phyloP scores from a whole-genome alignment of 768 basidiomycete genomes.

The Amanita fuliginea region DNA sequence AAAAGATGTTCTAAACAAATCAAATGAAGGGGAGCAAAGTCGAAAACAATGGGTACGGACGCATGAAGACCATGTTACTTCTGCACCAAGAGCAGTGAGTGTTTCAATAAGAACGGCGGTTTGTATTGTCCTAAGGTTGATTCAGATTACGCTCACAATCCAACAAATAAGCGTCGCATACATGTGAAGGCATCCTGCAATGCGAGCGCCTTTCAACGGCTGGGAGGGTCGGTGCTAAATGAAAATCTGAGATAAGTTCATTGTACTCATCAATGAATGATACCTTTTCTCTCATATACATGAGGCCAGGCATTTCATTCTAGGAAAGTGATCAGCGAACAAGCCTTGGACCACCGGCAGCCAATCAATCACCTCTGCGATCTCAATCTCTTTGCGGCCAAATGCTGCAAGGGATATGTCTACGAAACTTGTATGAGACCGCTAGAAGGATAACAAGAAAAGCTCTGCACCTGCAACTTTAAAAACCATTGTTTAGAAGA shows the following conservation, averaged over 20 bases:
- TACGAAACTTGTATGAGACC: slow-evolving; percentile 17
- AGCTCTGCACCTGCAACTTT: slow-evolving; percentile 70
- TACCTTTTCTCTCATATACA: slow-evolving; percentile 86
- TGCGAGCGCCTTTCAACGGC: slow-evolving; percentile 90
- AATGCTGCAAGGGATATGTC: slow-evolving; percentile 97
- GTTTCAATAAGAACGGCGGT: slow-evolving; percentile 99
- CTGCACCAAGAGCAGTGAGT: slow-evolving; percentile 86
- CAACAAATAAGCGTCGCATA: slow-evolving; percentile 22
- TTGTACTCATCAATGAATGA: background rate
- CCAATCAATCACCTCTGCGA: slow-evolving; percentile 74
- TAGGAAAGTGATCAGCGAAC: slow-evolving; percentile 15
- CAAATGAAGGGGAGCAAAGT: background rate
- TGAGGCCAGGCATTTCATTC: slow-evolving; percentile 95
- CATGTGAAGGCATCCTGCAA: slow-evolving; percentile 98
- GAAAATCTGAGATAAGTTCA: background rate
- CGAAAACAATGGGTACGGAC: slow-evolving; percentile 31
- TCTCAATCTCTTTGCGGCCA: slow-evolving; percentile 98
- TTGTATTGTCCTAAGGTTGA: slow-evolving; percentile 77
- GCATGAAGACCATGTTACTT: slow-evolving; percentile 98
- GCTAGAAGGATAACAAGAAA: background rate
- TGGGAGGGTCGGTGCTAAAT: slow-evolving; percentile 64
- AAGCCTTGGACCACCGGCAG: slow-evolving; percentile 3
- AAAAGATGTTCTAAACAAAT: slow-evolving; percentile 83
- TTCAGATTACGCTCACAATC: slow-evolving; percentile 6
- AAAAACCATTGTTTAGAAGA: slow-evolving; percentile 57